Base-by-base conservation (phyloP, 2,329 filamentous ascomycete genomes). In the Aphanocladium album region DNA sequence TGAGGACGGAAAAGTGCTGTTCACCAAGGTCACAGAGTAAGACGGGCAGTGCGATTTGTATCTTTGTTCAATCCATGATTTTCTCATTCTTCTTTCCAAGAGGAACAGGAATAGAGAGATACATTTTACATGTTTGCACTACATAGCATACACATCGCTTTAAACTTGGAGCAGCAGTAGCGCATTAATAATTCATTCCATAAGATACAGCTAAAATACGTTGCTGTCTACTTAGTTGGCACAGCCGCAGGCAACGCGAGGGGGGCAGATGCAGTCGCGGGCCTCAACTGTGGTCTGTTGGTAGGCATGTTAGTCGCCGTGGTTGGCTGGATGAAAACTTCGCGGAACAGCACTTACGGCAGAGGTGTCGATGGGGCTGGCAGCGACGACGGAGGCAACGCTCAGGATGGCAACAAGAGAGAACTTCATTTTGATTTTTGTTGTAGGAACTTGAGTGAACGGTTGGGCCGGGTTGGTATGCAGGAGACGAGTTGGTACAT, bases 341-440 rank as follows among this genome's bases (percentile, higher is more conserved):
- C 30, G 9, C 17, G 25, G 25, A 2, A 23, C 39, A 45, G 52
- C 43, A 39, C 52, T 55, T 55, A 55, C 52, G 11, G 39, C n/a
- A 23, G 39, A 43, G 37, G 3, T 46, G 39, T 45, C 52, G 52
- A 46, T 19, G 8, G 52, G 39, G n/a, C 16, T 45, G 52, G 52
- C 39, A 14, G 39, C 52, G 52, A 55, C 52, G 52, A 55, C 21
- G 12, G 52, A 45, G 39, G 16, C 39, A 35, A 35, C n/a, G 39
- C 52, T 46, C 52, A 55, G 52, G 52, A 55, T 37, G 25, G 52
- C 52, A 55, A 55, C n/a, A 14, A 55, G 23, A 21, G 52, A 45
- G 39, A 55, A 45, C 39, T 55, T 55, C 52, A 55, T 55, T 7
- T 7, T 55, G 52, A 41, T 8, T 41, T 3, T 9, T 37, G 33